A percentile compares a stretch with the other conserved stretches of the same genome.
Evolutionary conservation across 352 stramenopile species (phyloP).

Genomic region (Blastocystis sp.): DNA sequence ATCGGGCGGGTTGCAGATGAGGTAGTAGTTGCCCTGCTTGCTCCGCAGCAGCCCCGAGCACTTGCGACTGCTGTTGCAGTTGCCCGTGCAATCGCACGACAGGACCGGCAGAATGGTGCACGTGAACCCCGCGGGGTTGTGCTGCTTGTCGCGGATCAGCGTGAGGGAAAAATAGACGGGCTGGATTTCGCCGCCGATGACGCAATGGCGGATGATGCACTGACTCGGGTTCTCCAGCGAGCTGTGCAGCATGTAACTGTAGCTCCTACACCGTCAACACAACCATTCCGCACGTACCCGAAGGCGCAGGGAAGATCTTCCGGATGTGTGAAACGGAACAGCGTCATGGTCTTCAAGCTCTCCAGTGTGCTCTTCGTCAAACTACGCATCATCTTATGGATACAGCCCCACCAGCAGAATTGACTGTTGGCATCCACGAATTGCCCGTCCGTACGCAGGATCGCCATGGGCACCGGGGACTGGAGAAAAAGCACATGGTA

Average conservation of each 20-base stretch:
- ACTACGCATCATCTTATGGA: not conserved
- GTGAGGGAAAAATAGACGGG: conserved; percentile 58
- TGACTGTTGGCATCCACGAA: conserved; percentile 66
- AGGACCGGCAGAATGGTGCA: conserved; percentile 66
- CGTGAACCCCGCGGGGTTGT: conserved; percentile 2
- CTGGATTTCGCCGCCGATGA: conserved; percentile 49
- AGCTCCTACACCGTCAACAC: conserved; percentile 20
- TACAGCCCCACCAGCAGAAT: conserved; percentile 22
- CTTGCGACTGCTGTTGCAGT: conserved; percentile 42
- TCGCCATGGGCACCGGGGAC: conserved; percentile 44
- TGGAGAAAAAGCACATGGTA: conserved; percentile 67
- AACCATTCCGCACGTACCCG: not conserved
- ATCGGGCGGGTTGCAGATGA: conserved; percentile 58
- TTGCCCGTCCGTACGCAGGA: conserved; percentile 64
- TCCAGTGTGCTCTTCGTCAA: conserved; percentile 40
- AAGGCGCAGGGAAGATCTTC: conserved; percentile 68
- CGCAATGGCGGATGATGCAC: conserved; percentile 66
- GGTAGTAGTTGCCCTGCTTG: conserved; percentile 46
- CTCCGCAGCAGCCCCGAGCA: conserved; percentile 49
- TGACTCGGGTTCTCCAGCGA: conserved; percentile 17
- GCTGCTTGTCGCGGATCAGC: conserved; percentile 47
- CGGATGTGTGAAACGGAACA: conserved; percentile 65
- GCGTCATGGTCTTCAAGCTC: conserved; percentile 44
- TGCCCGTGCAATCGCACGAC: conserved; percentile 62
- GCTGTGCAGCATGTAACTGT: conserved; percentile 61